Evolutionary conservation across 1,139 yeast species (phyloP).

Genomic region (Eremothecium coryli): DNA sequence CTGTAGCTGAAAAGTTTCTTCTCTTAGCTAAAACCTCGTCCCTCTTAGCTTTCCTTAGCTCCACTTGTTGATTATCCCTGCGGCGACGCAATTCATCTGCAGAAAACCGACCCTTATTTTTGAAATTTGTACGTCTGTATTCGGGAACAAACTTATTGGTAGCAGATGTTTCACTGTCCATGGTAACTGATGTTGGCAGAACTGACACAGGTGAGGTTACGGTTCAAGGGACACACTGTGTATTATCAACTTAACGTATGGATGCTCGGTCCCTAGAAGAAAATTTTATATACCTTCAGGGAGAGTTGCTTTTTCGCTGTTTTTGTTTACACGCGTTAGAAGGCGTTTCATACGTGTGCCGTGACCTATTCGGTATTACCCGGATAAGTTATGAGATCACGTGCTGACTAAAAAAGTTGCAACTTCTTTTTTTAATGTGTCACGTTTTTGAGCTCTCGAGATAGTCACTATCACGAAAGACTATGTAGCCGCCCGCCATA

Average conservation of each 20-base stretch:
- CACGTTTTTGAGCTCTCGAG: no score
- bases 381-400: no score
- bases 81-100: constrained; percentile 96
- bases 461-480: no score
- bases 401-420: no score
- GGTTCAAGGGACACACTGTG: no score
- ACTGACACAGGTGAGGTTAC: no score
- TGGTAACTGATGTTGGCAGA: constrained; percentile 29
- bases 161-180: constrained; percentile 60
- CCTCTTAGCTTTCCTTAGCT: constrained; percentile 89
- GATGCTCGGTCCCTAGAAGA: constrained; percentile 5
- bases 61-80: constrained; percentile 96
- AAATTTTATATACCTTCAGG: constrained; percentile 2
- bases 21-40: constrained; percentile 92
- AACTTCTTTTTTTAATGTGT: no score
- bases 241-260: no score
- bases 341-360: not conserved
- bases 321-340: constrained; percentile 2
- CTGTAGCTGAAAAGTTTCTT: constrained; percentile 54
- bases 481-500: no score
- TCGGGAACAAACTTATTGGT: constrained; percentile 89
- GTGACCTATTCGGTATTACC: not conserved
- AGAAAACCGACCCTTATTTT: constrained; percentile 88
- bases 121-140: constrained; percentile 93
- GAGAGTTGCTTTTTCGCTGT: constrained; percentile 3